Evolutionary conservation across 495 filamentous ascomycete species (phyloP).

Genomic region (Trypethelium eluteriae): DNA sequence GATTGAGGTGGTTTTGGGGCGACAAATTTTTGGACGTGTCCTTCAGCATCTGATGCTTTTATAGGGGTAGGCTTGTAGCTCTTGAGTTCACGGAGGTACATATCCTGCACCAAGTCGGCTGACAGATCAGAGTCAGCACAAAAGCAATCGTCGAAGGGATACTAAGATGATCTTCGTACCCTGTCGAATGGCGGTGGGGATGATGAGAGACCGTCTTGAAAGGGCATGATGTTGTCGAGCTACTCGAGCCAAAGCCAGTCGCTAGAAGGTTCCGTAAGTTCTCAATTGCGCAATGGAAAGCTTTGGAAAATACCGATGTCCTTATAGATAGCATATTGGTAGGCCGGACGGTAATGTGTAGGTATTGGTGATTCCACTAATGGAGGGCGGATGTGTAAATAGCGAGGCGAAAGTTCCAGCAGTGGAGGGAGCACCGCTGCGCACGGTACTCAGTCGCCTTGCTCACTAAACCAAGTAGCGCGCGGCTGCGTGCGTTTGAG

Average conservation of each 20-base stretch:
- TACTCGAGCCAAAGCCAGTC: slow-evolving; percentile 71
- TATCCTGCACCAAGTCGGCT: slow-evolving; percentile 94
- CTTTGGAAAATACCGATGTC: slow-evolving; percentile 31
- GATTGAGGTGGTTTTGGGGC: slow-evolving; percentile 70
- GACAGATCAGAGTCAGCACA: slow-evolving; percentile 6
- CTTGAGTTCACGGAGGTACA: slow-evolving; percentile 92
- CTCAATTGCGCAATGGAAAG: background rate
- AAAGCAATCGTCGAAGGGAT: background rate
- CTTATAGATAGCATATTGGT: slow-evolving; percentile 33
- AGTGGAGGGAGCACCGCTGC: background rate
- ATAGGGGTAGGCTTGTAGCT: slow-evolving; percentile 77
- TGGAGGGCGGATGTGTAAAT: background rate
- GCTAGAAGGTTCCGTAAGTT: slow-evolving; percentile 43
- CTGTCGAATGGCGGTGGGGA: slow-evolving; percentile 63
- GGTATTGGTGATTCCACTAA: background rate
- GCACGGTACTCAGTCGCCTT: too few relatives aligned
- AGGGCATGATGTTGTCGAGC: slow-evolving; percentile 55
- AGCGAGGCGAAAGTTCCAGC: slow-evolving; percentile 5
- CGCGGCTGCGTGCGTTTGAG: slow-evolving; percentile 1
- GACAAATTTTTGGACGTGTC: slow-evolving; percentile 82
- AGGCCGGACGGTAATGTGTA: background rate
- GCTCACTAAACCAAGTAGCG: background rate
- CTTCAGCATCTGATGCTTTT: slow-evolving; percentile 80
- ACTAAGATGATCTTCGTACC: slow-evolving; percentile 45
- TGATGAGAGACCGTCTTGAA: slow-evolving; percentile 74